These are phyloP conservation scores for Nectriaceae sp. DNA, from an alignment of 2,329 filamentous ascomycete genomes.

Conservation along the genomic window DNA sequence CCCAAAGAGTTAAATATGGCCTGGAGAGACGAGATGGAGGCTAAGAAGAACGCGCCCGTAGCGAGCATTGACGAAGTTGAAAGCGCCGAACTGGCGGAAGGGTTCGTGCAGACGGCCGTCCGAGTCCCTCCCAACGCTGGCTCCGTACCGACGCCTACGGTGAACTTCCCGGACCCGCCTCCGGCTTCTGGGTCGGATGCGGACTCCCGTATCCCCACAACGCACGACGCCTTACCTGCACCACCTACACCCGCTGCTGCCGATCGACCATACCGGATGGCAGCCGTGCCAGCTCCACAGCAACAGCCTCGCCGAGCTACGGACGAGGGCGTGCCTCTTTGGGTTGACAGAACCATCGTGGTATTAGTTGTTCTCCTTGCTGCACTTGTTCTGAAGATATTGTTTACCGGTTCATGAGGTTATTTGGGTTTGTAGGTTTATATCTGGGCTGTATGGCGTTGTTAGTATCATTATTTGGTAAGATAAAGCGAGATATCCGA, in stretches of 20 bases:
- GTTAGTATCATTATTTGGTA: slow-evolving; percentile 4
- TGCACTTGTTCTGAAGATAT: slow-evolving; percentile 66
- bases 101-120: slow-evolving; percentile 57
- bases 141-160: slow-evolving; percentile 2
- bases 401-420: slow-evolving; percentile 34
- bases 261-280: slow-evolving; percentile 3
- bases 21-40: slow-evolving; percentile 71
- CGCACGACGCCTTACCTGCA: slow-evolving; percentile 12
- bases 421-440: slow-evolving; percentile 3
- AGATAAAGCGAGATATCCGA: slow-evolving; percentile 26
- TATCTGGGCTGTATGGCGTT: slow-evolving; percentile 4
- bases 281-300: slow-evolving; percentile 9
- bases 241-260: slow-evolving; percentile 1
- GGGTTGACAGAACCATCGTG: slow-evolving; percentile 81
- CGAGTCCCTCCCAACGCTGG: slow-evolving; percentile 23
- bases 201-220: slow-evolving; percentile 15
- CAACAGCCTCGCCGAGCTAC: slow-evolving; percentile 23
- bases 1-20: slow-evolving; percentile 64
- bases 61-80: slow-evolving; percentile 38
- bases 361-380: slow-evolving; percentile 69
- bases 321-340: slow-evolving; percentile 61
- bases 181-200: slow-evolving; percentile 2
- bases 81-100: slow-evolving; percentile 55
- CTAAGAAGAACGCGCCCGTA: slow-evolving; percentile 20
- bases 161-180: background rate